Evolutionary conservation across 2,329 filamentous ascomycete species (phyloP), one percentile per base, ranked within the genome.

Genomic region (Helotiales sp.): DNA sequence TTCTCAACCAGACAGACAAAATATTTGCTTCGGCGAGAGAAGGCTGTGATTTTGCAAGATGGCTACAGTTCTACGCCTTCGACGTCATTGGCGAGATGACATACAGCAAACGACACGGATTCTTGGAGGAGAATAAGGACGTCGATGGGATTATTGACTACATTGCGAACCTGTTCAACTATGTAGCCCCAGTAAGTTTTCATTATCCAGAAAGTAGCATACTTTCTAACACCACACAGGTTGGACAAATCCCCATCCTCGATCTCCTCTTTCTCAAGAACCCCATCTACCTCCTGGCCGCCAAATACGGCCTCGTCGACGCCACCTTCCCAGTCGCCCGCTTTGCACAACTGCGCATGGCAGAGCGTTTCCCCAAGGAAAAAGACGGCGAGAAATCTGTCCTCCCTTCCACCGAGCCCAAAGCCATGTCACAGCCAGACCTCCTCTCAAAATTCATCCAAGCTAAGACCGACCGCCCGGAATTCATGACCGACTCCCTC

Each of bases 61-160:
- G 91, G 91, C 80, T 94, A 65, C 91, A 94, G 74, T 93, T 89
- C 76, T 93, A 92, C 72, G 92, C 92, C 0, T 94, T 94, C 74
- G 92, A 94, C 75, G 91, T 93, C 15, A 93, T 93, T 69, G 91
- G 91, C 6, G 89, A 92, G 69, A 86, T 93, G 74, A 93, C 91
- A 0, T 93, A 92, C 79, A 89, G 87, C 76, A 92, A 92, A 76
- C 84, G 90, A 0, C 85, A 93, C 66, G 92, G 92, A 0, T 94
- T 94, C 71, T 80, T 94, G 1, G 91, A 94, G 77, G 85, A 86
- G 75, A 89, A 92, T 60, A 84, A 89, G 75, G 92, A 94, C 69
- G 87, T 94, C 13, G 90, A 92, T 69, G 90, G 90, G 0, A 93
- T 93, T 61, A 85, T 93, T 4, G 80, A 78, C 0, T 91, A 91